Evolutionary conservation across 208 protist genomes (phyloP), one percentile per base, ranked within the genome.

Genomic region (Trypanosoma grayi): DNA sequence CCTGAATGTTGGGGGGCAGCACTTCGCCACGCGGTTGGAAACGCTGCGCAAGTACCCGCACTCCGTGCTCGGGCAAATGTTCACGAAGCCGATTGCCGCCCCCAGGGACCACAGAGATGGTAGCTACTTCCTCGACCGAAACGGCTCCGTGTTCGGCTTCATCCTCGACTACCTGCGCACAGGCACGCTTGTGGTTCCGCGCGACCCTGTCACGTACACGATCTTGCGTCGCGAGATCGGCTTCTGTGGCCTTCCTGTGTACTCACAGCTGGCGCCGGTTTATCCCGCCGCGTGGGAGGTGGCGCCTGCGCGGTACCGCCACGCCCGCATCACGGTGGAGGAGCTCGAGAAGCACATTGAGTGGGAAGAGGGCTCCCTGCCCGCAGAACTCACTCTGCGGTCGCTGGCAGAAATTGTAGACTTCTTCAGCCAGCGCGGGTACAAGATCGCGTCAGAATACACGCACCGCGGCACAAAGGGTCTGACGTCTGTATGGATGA

Each of bases 81-180:
- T 73, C 50, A n/a, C 41, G 18, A 31, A 50, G 1, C 66, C 66
- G 22, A 51, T 74, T 48, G 37, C 68, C 22, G 36, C 54, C 28
- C 25, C 68, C n/a, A 27, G 27, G 22, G 60, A 74, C 50, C 1
- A 3, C 9, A 37, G 34, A 30, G 33, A 62, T 45, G 51, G 46
- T 24, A 50, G 4, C 22, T 73, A 59, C 31, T 73, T 73, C 56
- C 25, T 73, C 16, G 67, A 73, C 39, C 50, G 67, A 16, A 69
- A 69, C 36, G 67, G 67, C 5, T 13, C 27, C 5, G 24, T 69
- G 5, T 73, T 73, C 37, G 43, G 13, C 20, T 36, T 60, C 47
- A 73, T 73, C 18, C 53, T 70, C 14, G 67, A 73, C 28, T 73
- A 61, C 37, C 45, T 73, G 8, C 60, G 67, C 1, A 54, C 27